Base-by-base conservation (phyloP, 2,329 filamentous ascomycete genomes). In the Trichoderma cornu-damae region DNA sequence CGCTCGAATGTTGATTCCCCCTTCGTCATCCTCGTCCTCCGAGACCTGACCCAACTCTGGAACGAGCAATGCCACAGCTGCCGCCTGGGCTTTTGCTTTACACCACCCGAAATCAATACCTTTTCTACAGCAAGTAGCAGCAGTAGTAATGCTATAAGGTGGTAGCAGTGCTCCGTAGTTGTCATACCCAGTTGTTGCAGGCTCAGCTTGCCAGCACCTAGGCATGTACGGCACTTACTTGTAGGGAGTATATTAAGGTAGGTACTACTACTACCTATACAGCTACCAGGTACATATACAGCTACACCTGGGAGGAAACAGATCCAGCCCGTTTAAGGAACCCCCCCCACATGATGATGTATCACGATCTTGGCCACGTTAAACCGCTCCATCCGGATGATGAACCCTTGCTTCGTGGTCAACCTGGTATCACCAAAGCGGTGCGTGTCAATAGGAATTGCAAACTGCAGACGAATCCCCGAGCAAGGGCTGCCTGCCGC, bases 291-390 rank as follows among this genome's bases (percentile, higher is more conserved):
- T 22, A 26, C 8, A 49, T 24, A 38, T 38, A 8, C 40, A 18
- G 47, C n/a, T 38, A 26, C 20, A 16, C 22, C 26, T 52, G 42
- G 37, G 37, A 32, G 42, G 49, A 37, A 28, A 51, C 48, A 42
- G 48, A 52, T 58, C 16, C 56, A 53, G 42, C 34, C 56, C 48
- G 42, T 58, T 58, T 58, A 48, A 58, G 56, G 49, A 30, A n/a
- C n/a, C n/a, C 55, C 40, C 56, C 56, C 48, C 56, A 58, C 56
- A 46, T 40, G n/a, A 46, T 47, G 43, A 55, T 57, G 54, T 57
- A 50, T 50, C 55, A 57, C 55, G 55, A 57, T 57, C 55, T 57
- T 49, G 51, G 55, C 49, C 49, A 42, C 56, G 53, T 34, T 53
- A 38, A 44, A 34, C 48, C 43, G 30, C 47, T 38, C 38, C 38